A percentile compares a stretch with the other conserved stretches of the same genome.
phyloP scores from a whole-genome alignment of 2,329 filamentous ascomycete species.

The Colletotrichum sp. region DNA sequence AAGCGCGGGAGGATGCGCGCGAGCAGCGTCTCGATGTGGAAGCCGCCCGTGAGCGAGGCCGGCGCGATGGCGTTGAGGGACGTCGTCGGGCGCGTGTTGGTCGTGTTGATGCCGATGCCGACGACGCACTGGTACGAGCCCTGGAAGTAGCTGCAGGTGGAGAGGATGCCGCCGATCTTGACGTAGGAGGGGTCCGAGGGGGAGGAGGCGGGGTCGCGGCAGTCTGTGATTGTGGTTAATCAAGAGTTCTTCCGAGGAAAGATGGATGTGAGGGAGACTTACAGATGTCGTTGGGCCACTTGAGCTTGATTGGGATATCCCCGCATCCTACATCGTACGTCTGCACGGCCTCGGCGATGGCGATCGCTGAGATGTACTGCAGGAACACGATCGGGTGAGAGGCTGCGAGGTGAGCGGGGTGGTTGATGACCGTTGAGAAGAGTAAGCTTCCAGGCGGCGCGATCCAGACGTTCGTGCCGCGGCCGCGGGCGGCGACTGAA shows the following conservation, averaged over 20 bases:
- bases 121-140: constrained; percentile 84
- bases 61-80: constrained; percentile 78
- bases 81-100: constrained; percentile 84
- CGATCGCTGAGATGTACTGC: constrained; percentile 90
- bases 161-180: constrained; percentile 92
- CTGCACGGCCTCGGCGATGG: constrained; percentile 82
- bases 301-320: constrained; percentile 80
- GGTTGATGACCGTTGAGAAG: constrained; percentile 87
- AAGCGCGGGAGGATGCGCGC: constrained; percentile 80
- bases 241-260: not conserved
- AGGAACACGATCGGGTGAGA: constrained; percentile 87
- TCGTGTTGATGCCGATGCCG: constrained; percentile 85
- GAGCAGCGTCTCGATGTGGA: constrained; percentile 79
- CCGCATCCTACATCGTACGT: constrained; percentile 79
- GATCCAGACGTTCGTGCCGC: constrained; percentile 94
- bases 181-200: constrained; percentile 62
- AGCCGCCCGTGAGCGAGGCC: constrained; percentile 42
- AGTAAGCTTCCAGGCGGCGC: constrained; percentile 85
- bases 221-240: constrained; percentile 48
- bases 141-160: constrained; percentile 82
- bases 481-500: constrained; percentile 85
- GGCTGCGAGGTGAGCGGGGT: constrained; percentile 73
- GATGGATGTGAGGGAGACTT: constrained; percentile 28
- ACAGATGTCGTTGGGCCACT: constrained; percentile 98
- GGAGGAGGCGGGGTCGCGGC: constrained; percentile 64